Percentiles rank a stretch among this genome's conserved stretches.
These are phyloP conservation scores for Aspergillus bombycis DNA, from an alignment of 2,329 filamentous ascomycete genomes.

Conservation along the genomic window DNA sequence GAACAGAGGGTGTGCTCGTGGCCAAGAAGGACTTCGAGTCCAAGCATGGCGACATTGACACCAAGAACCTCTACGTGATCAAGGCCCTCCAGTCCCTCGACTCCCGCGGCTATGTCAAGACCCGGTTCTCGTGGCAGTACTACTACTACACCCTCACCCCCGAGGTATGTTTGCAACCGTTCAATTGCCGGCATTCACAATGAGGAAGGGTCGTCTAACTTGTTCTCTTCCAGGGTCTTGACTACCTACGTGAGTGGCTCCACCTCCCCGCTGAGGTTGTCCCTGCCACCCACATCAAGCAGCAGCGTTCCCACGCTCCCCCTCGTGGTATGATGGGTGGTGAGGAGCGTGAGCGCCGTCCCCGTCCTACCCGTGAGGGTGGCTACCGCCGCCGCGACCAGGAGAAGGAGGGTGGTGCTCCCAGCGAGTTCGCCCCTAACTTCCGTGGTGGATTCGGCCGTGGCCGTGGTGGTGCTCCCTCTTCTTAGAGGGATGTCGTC, in stretches of 20 bases:
- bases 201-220: conserved; percentile 5
- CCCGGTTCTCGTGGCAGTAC: conserved; percentile 99
- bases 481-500: conserved; percentile 47
- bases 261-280: conserved; percentile 99
- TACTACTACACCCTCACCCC: conserved; percentile 99
- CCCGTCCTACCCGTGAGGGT: conserved; percentile 78
- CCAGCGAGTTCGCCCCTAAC: conserved; percentile 87
- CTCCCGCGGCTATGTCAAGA: conserved; percentile 99
- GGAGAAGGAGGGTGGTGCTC: conserved; percentile 89
- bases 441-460: conserved; percentile 92
- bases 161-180: conserved; percentile 53
- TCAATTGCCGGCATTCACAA: neutral
- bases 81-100: conserved; percentile 98
- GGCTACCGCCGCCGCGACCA: conserved; percentile 90
- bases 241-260: conserved; percentile 99
- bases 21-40: conserved; percentile 99
- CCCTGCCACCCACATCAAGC: conserved; percentile 99
- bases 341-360: conserved; percentile 80
- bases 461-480: conserved; percentile 78
- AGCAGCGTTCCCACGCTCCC: conserved; percentile 97
- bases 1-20: conserved; percentile 78
- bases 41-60: conserved; percentile 98
- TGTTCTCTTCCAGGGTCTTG: conserved; percentile 70
- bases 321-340: conserved; percentile 97
- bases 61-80: conserved; percentile 98